phyloP scores from a whole-genome alignment of 768 basidiomycete genomes.

The Rhodosporidiobolus odoratus region DNA sequence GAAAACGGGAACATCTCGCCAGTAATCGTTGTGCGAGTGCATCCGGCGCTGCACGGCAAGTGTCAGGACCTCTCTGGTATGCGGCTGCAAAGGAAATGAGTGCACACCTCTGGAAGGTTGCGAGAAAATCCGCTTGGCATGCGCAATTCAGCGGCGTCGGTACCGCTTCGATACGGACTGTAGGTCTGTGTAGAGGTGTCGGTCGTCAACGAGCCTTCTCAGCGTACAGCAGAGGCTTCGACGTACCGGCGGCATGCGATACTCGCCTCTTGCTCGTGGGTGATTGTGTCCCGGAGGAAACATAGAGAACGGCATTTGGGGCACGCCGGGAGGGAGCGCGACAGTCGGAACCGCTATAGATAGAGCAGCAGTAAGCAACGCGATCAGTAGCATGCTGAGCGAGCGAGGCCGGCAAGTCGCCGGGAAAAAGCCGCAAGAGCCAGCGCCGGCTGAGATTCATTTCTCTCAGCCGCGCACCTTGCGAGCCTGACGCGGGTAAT shows the following conservation, averaged over 20 bases:
- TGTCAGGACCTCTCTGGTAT: background rate
- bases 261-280: constrained; percentile 9
- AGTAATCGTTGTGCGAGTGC: constrained; percentile 40
- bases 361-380: too few relatives aligned
- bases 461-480: too few relatives aligned
- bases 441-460: too few relatives aligned
- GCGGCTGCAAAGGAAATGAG: background rate
- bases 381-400: too few relatives aligned
- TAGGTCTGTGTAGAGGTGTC: background rate
- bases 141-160: constrained; percentile 11
- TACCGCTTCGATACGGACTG: background rate
- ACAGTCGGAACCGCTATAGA: too few relatives aligned
- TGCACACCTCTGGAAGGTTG: constrained; percentile 25
- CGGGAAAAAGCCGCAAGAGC: too few relatives aligned
- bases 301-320: too few relatives aligned
- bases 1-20: constrained; percentile 33
- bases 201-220: background rate
- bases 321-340: too few relatives aligned
- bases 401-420: too few relatives aligned
- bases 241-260: background rate
- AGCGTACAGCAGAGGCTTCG: background rate
- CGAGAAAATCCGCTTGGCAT: constrained; percentile 25
- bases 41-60: constrained; percentile 21
- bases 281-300: too few relatives aligned
- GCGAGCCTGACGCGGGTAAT: too few relatives aligned